phyloP scores from a whole-genome alignment of 2,329 filamentous ascomycete species.

The Elsinoe fawcettii region DNA sequence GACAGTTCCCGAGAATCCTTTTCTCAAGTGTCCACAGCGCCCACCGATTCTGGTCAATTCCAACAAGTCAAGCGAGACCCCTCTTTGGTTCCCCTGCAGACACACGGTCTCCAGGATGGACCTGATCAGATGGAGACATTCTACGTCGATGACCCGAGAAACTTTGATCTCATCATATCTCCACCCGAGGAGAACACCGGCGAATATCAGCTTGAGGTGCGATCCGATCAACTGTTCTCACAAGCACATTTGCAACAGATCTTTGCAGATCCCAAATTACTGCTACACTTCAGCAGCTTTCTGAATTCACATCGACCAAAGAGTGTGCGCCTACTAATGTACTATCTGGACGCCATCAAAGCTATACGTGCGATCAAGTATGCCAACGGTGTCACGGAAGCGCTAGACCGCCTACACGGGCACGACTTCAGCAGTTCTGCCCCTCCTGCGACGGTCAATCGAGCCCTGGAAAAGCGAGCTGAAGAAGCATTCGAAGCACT shows the following conservation, averaged over 20 bases:
- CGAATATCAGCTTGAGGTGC: constrained; percentile 53
- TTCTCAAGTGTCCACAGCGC: constrained; percentile 31
- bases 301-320: constrained; percentile 51
- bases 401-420: constrained; percentile 49
- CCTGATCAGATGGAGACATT: constrained; percentile 39
- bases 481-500: constrained; percentile 57
- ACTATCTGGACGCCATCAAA: constrained; percentile 65
- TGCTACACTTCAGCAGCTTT: constrained; percentile 61
- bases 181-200: constrained; percentile 27
- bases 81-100: constrained; percentile 37
- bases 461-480: constrained; percentile 54
- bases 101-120: constrained; percentile 35
- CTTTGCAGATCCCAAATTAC: constrained; percentile 54
- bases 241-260: constrained; percentile 57
- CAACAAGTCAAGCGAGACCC: constrained; percentile 18
- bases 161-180: constrained; percentile 45
- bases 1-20: constrained; percentile 28
- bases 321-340: constrained; percentile 59
- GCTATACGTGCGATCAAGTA: constrained; percentile 64
- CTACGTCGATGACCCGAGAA: constrained; percentile 48
- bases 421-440: constrained; percentile 48
- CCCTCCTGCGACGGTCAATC: constrained; percentile 49
- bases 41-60: constrained; percentile 21
- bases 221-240: constrained; percentile 59
- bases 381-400: constrained; percentile 58